Conservation (phyloP, 1,139 yeast species). For the Zygosaccharomyces sapae region DNA sequence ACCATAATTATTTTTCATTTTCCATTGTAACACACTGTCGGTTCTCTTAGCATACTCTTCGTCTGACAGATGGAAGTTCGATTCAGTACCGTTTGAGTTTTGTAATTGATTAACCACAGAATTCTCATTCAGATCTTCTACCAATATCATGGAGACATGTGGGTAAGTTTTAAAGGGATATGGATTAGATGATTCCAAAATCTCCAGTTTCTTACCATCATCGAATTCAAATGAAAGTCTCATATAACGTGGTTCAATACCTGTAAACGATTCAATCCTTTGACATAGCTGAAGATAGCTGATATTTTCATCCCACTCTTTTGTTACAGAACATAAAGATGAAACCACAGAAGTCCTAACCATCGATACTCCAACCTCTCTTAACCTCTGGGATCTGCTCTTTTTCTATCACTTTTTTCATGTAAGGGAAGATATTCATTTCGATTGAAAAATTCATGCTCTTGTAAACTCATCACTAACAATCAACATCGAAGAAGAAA, state of each 20-base stretch:
- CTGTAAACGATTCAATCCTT: constrained; percentile 69
- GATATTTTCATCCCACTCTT: constrained; percentile 57
- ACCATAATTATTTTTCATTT: constrained; percentile 61
- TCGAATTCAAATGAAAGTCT: constrained; percentile 14
- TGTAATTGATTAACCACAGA: constrained; percentile 46
- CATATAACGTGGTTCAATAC: constrained; percentile 51
- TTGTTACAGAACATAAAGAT: constrained; percentile 21
- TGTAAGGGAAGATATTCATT: neutral
- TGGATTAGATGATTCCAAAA: neutral
- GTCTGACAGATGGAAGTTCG: constrained; percentile 54
- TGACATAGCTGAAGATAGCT: constrained; percentile 50
- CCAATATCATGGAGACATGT: constrained; percentile 42
- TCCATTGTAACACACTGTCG: constrained; percentile 75
- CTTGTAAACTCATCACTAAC: neutral
- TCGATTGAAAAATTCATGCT: neutral
- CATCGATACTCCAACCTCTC: constrained; percentile 2
- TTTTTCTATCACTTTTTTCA: constrained; percentile 3
- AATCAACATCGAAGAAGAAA: neutral
- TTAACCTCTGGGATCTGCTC: neutral
- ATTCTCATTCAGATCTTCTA: constrained; percentile 50
- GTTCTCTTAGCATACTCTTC: constrained; percentile 59
- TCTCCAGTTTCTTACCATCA: constrained; percentile 4
- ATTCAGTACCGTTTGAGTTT: constrained; percentile 37
- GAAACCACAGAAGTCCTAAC: constrained; percentile 17
- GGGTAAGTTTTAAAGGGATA: neutral